Base-by-base conservation (phyloP, 2,329 filamentous ascomycete species). In the Dactylellina cionopaga region DNA sequence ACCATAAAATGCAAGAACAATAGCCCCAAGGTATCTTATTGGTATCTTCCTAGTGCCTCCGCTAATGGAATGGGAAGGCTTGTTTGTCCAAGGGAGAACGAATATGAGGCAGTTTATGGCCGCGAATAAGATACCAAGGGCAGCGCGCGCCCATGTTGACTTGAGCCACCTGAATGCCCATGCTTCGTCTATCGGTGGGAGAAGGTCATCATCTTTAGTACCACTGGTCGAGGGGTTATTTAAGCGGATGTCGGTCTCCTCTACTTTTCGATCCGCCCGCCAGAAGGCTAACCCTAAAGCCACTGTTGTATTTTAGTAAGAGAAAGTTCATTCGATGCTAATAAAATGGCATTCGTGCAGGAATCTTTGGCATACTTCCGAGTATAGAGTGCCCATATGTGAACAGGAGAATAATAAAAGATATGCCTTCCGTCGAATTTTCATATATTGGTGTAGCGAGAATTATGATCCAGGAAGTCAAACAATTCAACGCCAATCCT, bases 361-460 rank as follows among this genome's bases (percentile, higher is more conserved):
- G 31, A 29, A 51, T 24, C n/a, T 24, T 46, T 24, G 43, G 29
- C 52, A 13, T 33, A 58, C 52, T 29, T 43, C 52, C 52, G 1
- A 44, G 22, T 31, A 58, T 27, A 27, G 52, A 58, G 35, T 44
- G 52, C 6, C 52, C 52, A n/a, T 58, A 58, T 10, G 52, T 58
- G 31, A 58, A 58, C 1, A 58, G 37, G 5, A 58, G 37, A 31
- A 44, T 33, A 1, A 58, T 2, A 24, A 58, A 58, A 9, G 52
- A 29, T 58, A 58, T 58, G n/a, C 52, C 52, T 44, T 58, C 52
- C 1, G 37, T 44, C 11, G 52, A 58, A n/a, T 58, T 13, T 1
- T 58, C 13, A 27, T 58, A 58, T 2, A 58, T 58, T 19, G 52
- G 52, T 9, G 37, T 58, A 17, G 37, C 52, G n/a, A 58, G 35